Evolutionary conservation across 257 asterid species (phyloP).

Genomic region (Dorcoceras hygrometricum): DNA sequence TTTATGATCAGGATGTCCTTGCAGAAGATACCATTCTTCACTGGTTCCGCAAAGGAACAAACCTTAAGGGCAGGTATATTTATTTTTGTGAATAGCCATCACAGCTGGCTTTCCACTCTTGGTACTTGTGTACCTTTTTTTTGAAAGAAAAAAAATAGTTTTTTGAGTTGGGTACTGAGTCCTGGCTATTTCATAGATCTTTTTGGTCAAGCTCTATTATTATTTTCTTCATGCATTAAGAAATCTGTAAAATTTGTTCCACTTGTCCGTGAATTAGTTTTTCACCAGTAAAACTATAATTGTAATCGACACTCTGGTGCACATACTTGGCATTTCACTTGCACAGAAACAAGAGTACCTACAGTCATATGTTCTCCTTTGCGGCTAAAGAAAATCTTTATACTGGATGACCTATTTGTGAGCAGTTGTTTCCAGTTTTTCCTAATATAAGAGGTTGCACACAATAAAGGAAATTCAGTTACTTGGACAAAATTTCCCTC

Average conservation of each 20-base stretch:
- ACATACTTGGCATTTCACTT: neutral
- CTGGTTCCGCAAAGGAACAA: slow-evolving; percentile 94
- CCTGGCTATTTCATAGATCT: neutral
- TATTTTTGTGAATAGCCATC: neutral
- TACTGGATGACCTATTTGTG: neutral
- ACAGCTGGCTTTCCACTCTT: neutral
- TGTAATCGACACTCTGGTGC: neutral
- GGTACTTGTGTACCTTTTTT: neutral
- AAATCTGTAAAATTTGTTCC: neutral
- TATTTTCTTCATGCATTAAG: neutral
- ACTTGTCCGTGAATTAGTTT: neutral
- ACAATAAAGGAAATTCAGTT: no score
- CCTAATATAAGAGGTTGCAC: no score
- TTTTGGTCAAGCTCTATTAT: neutral
- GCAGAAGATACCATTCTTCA: slow-evolving; percentile 95
- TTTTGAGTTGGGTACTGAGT: neutral
- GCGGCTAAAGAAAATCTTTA: neutral
- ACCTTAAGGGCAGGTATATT: slow-evolving; percentile 83
- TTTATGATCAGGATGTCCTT: slow-evolving; percentile 90
- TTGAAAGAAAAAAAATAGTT: no score
- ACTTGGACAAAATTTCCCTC: neutral
- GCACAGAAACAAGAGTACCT: neutral
- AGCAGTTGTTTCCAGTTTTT: no score
- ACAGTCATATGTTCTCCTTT: neutral
- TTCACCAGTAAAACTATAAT: neutral